Evolutionary conservation across 176 grass and related monocot species (phyloP).

Genomic region (Dendrocalamus sinicus): DNA sequence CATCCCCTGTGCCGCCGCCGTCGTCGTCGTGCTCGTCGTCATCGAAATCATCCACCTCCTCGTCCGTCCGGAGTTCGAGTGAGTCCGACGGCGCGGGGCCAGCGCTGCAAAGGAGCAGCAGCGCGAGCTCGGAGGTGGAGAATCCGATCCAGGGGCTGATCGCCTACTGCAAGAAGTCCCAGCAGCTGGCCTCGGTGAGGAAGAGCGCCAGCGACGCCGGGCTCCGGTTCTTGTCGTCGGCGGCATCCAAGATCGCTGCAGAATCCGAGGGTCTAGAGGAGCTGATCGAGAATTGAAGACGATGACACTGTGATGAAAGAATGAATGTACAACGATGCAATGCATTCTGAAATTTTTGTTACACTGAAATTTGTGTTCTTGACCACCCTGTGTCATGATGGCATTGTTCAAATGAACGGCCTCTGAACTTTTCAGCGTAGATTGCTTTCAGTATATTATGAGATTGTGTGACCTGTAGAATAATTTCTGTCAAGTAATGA

Average conservation of each 20-base stretch:
- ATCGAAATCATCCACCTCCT: slow-evolving; percentile 57
- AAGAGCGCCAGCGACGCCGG: slow-evolving; percentile 85
- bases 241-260: slow-evolving; percentile 60
- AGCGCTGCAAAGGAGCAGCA: slow-evolving; percentile 81
- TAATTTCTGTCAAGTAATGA: background rate
- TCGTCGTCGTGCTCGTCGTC: slow-evolving; percentile 46
- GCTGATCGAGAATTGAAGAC: slow-evolving; percentile 44
- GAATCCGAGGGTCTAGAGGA: slow-evolving; percentile 52
- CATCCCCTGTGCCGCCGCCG: slow-evolving; percentile 47
- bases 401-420: slow-evolving; percentile 50
- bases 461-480: background rate
- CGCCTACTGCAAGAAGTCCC: slow-evolving; percentile 92
- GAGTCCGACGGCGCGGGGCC: slow-evolving; percentile 44
- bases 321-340: slow-evolving; percentile 47
- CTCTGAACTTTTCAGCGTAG: slow-evolving; percentile 17
- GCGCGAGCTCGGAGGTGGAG: slow-evolving; percentile 78
- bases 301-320: slow-evolving; percentile 12
- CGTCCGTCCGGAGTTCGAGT: slow-evolving; percentile 57
- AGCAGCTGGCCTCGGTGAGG: slow-evolving; percentile 64
- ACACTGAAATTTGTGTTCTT: slow-evolving; percentile 1
- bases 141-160: slow-evolving; percentile 91
- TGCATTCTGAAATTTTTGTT: slow-evolving; percentile 42
- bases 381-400: slow-evolving; percentile 38
- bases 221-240: slow-evolving; percentile 51
- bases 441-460: background rate